Base-by-base conservation (phyloP, 2,329 filamentous ascomycete genomes). In the Curvularia sp. region DNA sequence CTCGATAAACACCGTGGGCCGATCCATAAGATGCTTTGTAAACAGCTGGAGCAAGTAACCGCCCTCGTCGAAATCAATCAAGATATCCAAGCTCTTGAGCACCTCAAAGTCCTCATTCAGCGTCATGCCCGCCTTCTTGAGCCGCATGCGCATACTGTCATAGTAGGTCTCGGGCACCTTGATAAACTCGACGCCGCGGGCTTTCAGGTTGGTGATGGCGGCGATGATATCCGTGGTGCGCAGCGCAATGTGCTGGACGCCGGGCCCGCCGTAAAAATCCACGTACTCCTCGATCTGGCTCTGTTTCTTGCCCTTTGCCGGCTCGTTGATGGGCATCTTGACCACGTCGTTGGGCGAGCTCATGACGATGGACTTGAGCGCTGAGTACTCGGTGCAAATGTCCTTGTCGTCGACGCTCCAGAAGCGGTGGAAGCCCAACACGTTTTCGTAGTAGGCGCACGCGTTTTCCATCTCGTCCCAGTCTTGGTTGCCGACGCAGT, bases 291-390 rank as follows among this genome's bases (percentile, higher is more conserved):
- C 93, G 68, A 98, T 97, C 80, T 98, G 94, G 10, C 88, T 92
- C 78, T 92, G 91, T 80, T 92, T 94, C 81, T 95, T 95, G 58
- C 93, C 94, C 1, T 86, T 82, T 0, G 94, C 94, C 1, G 94
- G 94, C 80, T 97, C 93, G 82, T 97, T 97, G 85, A 98, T 96
- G 71, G 94, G 94, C 93, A 97, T 97, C 81, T 97, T 97, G 79
- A 97, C 92, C 4, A 90, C 77, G 57, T 94, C 90, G 80, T 93
- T 92, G 59, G 88, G 87, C 4, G 89, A 92, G 41, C 90, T 87
- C 93, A 97, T 97, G 74, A 97, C 94, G 71, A 97, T 88, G 72
- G 87, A 91, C 79, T 89, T 92, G 47, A 97, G 84, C 9, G 94
- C 93, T 1, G 89, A 93, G 84, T 92, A 97, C 74, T 96, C 93